These are phyloP conservation scores for Colletotrichum tofieldiae DNA, from an alignment of 2,329 filamentous ascomycete species.

Conservation along the genomic window DNA sequence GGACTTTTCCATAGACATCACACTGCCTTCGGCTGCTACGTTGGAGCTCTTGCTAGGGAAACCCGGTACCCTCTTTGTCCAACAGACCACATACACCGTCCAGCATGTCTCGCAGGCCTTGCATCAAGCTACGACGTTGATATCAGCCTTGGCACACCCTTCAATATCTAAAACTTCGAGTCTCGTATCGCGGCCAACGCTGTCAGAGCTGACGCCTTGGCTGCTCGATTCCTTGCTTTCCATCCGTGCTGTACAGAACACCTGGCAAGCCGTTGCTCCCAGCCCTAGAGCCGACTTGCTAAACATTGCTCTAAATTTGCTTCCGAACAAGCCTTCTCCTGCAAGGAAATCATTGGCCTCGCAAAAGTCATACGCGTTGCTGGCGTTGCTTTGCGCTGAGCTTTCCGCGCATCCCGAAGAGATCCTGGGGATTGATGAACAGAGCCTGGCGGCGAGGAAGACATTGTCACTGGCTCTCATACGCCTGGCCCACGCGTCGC, in stretches of 20 bases:
- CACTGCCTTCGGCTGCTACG: constrained; percentile 58
- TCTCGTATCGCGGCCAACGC: constrained; percentile 52
- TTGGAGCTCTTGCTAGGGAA: constrained; percentile 54
- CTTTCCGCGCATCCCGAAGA: constrained; percentile 53
- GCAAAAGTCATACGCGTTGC: constrained; percentile 56
- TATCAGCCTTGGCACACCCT: constrained; percentile 60
- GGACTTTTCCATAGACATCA: constrained; percentile 50
- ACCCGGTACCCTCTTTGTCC: constrained; percentile 41
- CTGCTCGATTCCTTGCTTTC: constrained; percentile 65
- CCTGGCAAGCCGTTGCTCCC: constrained; percentile 52
- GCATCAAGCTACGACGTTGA: constrained; percentile 62
- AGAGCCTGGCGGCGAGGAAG: constrained; percentile 50
- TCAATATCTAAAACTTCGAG: constrained; percentile 53
- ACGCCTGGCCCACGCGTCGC: constrained; percentile 55
- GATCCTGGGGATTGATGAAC: constrained; percentile 49
- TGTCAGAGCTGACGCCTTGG: constrained; percentile 63
- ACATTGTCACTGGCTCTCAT: constrained; percentile 58
- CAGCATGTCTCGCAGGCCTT: constrained; percentile 60
- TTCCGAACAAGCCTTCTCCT: constrained; percentile 23
- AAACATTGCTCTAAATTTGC: constrained; percentile 17
- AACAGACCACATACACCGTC: constrained; percentile 59
- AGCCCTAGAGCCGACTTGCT: constrained; percentile 25
- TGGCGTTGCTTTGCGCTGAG: constrained; percentile 61
- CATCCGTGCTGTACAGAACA: constrained; percentile 58
- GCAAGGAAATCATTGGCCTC: constrained; percentile 43